Evolutionary conservation across 164 flowering plant genomes (phyloP), one percentile per base, ranked within the genome.

Genomic region (grape (Vitis vinifera)): DNA sequence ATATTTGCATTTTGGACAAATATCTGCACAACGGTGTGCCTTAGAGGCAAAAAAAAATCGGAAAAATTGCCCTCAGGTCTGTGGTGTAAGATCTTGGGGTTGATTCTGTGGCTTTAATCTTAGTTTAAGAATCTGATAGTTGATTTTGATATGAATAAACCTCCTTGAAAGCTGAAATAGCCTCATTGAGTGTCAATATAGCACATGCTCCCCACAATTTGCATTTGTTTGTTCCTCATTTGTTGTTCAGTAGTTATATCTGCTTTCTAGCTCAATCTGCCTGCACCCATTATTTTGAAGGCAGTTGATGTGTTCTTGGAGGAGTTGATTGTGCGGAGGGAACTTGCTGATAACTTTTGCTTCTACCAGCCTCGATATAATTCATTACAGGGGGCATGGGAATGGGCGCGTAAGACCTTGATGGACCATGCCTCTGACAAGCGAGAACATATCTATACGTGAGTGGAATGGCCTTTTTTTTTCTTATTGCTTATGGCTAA

Each of bases 331-430:
- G 88, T 93, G 58, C 86, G 97, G 9, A 86, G 99, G 78, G 97
- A 91, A 79, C 91, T 95, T 55, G 90, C 98, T n/a, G 97, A 95
- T 77, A 95, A 95, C 78, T 95, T 85, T 70, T 95, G 98, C 87
- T 88, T 69, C 77, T 91, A 95, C 73, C 96, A 95, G 81, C 94
- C 93, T 50, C 86, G 85, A 12, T 93, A 95, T 76, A 98, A 90
- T 77, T 89, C 97, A 13, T 52, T 95, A 56, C 73, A 73, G 68
- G 99, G 99, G 62, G 98, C 99, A 47, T 90, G 97, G 93, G 93
- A 90, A 65, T 93, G 99, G 99, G 99, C 99, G 30, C 87, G 87
- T 27, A 89, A 84, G 73, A 87, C 92, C 59, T 78, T 95, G 81
- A 78, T 83, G 84, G 92, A 91, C 31, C 98, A 95, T 85, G 90